A percentile compares a stretch with the other conserved stretches of the same genome.
phyloP scores from a whole-genome alignment of 1,139 yeast genomes.

The Kodamaea alishanica region DNA sequence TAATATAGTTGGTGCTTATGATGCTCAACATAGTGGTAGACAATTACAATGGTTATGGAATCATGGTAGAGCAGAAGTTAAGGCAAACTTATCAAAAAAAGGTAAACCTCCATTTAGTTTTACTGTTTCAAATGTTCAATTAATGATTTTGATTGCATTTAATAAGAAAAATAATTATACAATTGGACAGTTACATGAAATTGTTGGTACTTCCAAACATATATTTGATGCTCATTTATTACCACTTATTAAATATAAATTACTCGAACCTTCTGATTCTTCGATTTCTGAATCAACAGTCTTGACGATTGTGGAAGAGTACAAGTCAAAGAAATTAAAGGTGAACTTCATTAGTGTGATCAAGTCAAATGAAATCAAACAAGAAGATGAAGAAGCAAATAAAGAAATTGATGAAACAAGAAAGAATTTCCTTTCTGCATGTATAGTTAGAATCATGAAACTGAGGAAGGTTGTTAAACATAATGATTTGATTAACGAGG shows the following conservation, averaged over 20 bases:
- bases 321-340: conserved; percentile 78
- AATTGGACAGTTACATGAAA: conserved; percentile 56
- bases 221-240: conserved; percentile 70
- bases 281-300: conserved; percentile 51
- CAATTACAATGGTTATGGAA: conserved; percentile 96
- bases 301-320: conserved; percentile 74
- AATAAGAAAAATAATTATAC: conserved; percentile 63
- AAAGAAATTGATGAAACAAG: conserved; percentile 86
- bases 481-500: conserved; percentile 80
- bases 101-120: conserved; percentile 82
- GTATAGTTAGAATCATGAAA: conserved; percentile 95
- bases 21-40: conserved; percentile 78
- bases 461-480: conserved; percentile 80
- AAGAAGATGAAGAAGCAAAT: conserved; percentile 77
- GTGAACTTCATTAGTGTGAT: conserved; percentile 84
- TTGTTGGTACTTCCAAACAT: conserved; percentile 65
- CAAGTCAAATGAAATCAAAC: conserved; percentile 63
- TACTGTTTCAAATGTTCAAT: conserved; percentile 80
- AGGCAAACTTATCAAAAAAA: conserved; percentile 79
- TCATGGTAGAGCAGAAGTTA: conserved; percentile 86
- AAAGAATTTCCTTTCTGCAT: conserved; percentile 82
- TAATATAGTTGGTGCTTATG: conserved; percentile 65
- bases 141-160: conserved; percentile 78
- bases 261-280: conserved; percentile 57
- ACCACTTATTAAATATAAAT: conserved; percentile 76